Base-by-base conservation (phyloP, 106 monocot genomes). In the Posidonia australis region DNA sequence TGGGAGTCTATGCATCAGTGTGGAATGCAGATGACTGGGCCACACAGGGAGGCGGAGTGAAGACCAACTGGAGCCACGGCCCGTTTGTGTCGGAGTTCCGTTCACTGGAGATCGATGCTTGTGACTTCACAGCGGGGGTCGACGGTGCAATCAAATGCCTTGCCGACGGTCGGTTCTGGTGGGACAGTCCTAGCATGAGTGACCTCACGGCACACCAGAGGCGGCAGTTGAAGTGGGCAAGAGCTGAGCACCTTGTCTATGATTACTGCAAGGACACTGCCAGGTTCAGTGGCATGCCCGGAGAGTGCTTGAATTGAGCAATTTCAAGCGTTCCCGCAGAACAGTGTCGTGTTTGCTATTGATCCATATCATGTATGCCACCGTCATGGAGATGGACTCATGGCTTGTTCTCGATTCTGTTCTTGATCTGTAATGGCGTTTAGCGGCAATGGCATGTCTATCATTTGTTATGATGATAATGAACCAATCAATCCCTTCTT, bases 21-120 rank as follows among this genome's bases (percentile, higher is more conserved):
- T 71, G 62, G 71, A 71, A 71, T 51, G 63, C 52, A 31, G 71
- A 71, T 44, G 70, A 70, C 48, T 70, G 70, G 60, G 70, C 70
- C 12, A 70, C 70, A 20, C 70, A 70, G 28, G 70, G 70, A 18
- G 70, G 70, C 27, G 14, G 60, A 17, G 60, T 70, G 16, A 61
- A 70, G 70, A 70, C 70, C 27, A 49, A 70, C 59, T 70, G 60
- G 60, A 60, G 18, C 16, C 70, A 70, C 47, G 58, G 46, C 21
- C 71, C 71, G 22, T 63, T 71, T 23, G 53, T 63, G 22, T 17
- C 71, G 16, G 23, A 46, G 49, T 71, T 63, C 71, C 20, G 62
- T 1, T 11, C 0, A 6, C 22, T 71, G 42, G 18, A 62, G 62
- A 43, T 63, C 71, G 63, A 71, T 17, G 71, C 52, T 25, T 70